Percentiles rank a stretch among this genome's conserved stretches.
Evolutionary conservation across 345 rosid species (phyloP).

Genomic region (Raphanus sativus): DNA sequence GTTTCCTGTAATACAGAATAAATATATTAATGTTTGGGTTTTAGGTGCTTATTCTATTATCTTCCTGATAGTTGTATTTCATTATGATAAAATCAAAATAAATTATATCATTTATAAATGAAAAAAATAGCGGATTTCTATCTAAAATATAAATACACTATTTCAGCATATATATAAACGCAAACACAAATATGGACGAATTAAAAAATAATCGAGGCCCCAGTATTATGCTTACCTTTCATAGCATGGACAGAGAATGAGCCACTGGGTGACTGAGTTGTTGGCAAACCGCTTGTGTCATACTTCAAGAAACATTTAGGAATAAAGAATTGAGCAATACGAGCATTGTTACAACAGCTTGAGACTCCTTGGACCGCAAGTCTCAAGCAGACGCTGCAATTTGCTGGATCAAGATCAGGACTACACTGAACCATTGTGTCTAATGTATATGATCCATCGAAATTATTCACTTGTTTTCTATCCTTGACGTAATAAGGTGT

Average conservation of each 20-base stretch:
- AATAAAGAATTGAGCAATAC: not conserved
- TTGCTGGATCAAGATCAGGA: conserved; percentile 30
- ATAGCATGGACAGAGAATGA: not conserved
- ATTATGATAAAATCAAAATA: not conserved
- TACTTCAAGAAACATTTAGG: conserved; percentile 31
- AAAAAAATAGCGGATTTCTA: not conserved
- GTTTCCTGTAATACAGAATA: not conserved
- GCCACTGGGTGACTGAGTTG: not conserved
- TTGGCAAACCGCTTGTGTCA: not conserved
- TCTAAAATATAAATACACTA: not conserved
- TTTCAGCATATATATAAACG: not conserved
- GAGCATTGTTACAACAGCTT: conserved; percentile 13
- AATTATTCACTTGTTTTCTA: not conserved
- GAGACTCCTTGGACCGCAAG: not conserved
- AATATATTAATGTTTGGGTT: not conserved
- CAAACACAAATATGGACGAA: not conserved
- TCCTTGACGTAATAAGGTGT: not conserved
- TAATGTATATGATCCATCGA: not conserved
- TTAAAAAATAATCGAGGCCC: not conserved
- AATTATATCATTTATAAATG: not conserved
- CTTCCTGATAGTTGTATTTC: not conserved
- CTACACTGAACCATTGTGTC: conserved; percentile 30
- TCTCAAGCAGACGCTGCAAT: not conserved
- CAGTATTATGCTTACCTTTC: conserved; percentile 10
- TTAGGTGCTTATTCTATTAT: not conserved